Evolutionary conservation across 495 filamentous ascomycete genomes (phyloP), one percentile per base, ranked within the genome.

Genomic region (Daldinia bambusicola): DNA sequence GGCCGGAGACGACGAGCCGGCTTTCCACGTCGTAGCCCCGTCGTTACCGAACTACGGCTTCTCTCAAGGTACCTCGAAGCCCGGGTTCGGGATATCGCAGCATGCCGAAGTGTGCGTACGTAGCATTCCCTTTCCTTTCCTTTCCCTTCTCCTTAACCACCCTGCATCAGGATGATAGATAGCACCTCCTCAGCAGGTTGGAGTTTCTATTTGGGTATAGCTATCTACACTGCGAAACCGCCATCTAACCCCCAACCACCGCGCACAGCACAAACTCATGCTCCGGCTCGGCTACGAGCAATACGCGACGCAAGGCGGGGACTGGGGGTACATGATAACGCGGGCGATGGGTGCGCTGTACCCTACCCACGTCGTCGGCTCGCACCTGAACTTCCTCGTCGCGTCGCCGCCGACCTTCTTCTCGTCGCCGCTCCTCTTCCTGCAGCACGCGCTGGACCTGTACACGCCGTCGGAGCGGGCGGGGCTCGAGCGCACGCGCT

Each of bases 21-120:
- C 84, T 0, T 93, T 93, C 78, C 79, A 91, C 74, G 81, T 93
- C 20, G 82, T 93, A 1, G 90, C 83, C 0, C 91, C 91, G 2
- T 90, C 87, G 8, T 77, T 92, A 50, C 88, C 88, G 0, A 89
- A 90, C 69, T 91, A 86, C 75, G 89, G 88, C 40, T 92, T 91
- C 79, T 87, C 84, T 4, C 76, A 81, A 20, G 80, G 78, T 0
- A 78, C 83, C 2, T 80, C 78, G 26, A 79, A 79, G 41, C 79
- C 79, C 20, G 88, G 87, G 3, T 92, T 92, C 66, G 80, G 77
- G 1, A 71, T 89, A 4, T 66, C 70, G 10, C 85, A 91, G 61
- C 85, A 91, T 69, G 90, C 88, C 3, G 84, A 88, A 74, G 78
- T 76, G 8, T 80, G 82, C 61, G 51, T 53, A 53, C 31, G 51